Percentiles rank a stretch among this genome's conserved stretches.
Conservation (phyloP, 192 early-diverging fungal genomes). For the Mortierella alpina region DNA sequence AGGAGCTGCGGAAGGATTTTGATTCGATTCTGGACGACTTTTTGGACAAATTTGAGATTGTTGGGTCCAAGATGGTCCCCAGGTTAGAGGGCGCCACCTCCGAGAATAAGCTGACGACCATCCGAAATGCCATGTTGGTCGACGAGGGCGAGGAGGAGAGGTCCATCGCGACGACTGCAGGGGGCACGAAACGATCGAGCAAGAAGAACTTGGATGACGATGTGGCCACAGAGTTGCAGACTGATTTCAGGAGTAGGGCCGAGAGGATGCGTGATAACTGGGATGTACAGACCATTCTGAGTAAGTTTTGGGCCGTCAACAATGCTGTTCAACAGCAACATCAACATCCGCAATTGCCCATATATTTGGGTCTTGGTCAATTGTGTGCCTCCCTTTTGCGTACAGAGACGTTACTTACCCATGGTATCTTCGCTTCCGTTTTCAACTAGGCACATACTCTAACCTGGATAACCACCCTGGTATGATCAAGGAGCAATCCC, state of each 20-base stretch:
- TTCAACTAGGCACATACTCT: conserved; percentile 76
- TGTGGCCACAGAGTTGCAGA: conserved; percentile 63
- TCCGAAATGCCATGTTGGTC: conserved; percentile 64
- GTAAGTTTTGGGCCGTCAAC: conserved; percentile 27
- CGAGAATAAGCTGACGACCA: conserved; percentile 69
- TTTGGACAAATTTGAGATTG: conserved; percentile 81
- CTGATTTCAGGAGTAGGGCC: conserved; percentile 54
- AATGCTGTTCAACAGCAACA: background rate
- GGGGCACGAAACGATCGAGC: conserved; percentile 48
- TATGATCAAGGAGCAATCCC: conserved; percentile 75
- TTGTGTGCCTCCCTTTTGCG: background rate
- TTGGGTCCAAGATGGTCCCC: conserved; percentile 74
- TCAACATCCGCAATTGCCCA: no score
- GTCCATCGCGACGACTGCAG: conserved; percentile 36
- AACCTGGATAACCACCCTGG: conserved; percentile 94
- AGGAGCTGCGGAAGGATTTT: conserved; percentile 77
- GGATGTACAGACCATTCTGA: conserved; percentile 93
- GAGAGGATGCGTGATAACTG: conserved; percentile 70
- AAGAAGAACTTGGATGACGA: conserved; percentile 64
- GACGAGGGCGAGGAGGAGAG: conserved; percentile 57
- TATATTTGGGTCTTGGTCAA: no score
- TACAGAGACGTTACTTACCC: background rate
- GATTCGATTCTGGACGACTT: conserved; percentile 80
- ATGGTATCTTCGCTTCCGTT: background rate
- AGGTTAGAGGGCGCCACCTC: conserved; percentile 73